A percentile compares a stretch with the other conserved stretches of the same genome.
These are phyloP conservation scores for Pestalotiopsis sp. DNA, from an alignment of 2,329 filamentous ascomycete genomes.

Conservation along the genomic window DNA sequence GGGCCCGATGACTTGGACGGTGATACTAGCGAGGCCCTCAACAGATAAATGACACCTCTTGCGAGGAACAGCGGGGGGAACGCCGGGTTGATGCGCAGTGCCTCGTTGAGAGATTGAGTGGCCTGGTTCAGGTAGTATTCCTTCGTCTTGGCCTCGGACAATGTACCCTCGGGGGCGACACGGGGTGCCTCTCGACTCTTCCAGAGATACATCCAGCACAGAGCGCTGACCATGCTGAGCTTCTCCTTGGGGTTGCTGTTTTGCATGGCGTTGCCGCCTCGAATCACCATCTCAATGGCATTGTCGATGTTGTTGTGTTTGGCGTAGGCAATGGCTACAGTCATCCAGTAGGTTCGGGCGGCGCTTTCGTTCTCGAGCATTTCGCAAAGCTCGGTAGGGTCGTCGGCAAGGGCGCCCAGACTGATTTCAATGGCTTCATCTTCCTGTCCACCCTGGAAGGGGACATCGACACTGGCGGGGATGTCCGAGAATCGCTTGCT, in stretches of 20 bases:
- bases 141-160: conserved; percentile 83
- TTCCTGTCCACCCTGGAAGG: conserved; percentile 65
- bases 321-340: conserved; percentile 94
- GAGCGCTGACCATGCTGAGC: conserved; percentile 79
- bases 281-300: conserved; percentile 72
- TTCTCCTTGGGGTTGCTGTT: conserved; percentile 77
- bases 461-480: conserved; percentile 67
- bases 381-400: conserved; percentile 92
- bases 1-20: conserved; percentile 69
- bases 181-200: conserved; percentile 81
- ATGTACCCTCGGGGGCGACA: conserved; percentile 62
- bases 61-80: conserved; percentile 92
- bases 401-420: conserved; percentile 86
- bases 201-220: conserved; percentile 90
- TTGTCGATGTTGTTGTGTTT: conserved; percentile 94
- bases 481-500: conserved; percentile 68
- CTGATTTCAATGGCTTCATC: conserved; percentile 88
- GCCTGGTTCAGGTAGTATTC: conserved; percentile 89
- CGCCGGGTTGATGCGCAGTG: conserved; percentile 89
- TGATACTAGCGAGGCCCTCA: conserved; percentile 82
- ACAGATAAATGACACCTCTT: conserved; percentile 83
- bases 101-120: conserved; percentile 92
- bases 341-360: conserved; percentile 94
- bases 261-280: conserved; percentile 73
- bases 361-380: conserved; percentile 93